Evolutionary conservation across 164 flowering plant species (phyloP).

Genomic region (Aristolochia californica): DNA sequence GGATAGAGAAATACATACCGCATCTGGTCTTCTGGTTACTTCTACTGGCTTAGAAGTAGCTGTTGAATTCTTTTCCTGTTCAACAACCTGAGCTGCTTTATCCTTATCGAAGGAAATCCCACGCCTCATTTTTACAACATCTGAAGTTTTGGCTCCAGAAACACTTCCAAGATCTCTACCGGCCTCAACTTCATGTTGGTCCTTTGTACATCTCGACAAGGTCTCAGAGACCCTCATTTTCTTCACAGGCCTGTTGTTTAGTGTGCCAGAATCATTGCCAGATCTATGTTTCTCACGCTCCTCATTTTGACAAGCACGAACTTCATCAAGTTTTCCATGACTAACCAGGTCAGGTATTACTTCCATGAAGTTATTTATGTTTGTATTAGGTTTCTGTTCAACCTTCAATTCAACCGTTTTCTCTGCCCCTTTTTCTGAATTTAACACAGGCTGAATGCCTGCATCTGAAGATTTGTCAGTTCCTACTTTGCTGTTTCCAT

Average conservation of each 20-base stretch:
- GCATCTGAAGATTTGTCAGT: conserved; percentile 9
- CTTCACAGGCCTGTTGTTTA: conserved; percentile 33
- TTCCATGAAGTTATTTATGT: not conserved
- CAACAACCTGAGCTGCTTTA: not conserved
- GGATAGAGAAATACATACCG: conserved; percentile 18
- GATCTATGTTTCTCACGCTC: conserved; percentile 16
- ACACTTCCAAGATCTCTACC: too few species aligned
- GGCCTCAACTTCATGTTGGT: not conserved
- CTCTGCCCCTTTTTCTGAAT: too few species aligned
- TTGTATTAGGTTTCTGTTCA: too few species aligned
- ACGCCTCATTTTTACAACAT: too few species aligned
- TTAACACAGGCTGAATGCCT: too few species aligned
- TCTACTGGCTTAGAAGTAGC: conserved; percentile 19
- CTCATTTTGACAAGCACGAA: conserved; percentile 8
- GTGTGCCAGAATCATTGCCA: conserved; percentile 11
- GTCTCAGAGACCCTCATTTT: conserved; percentile 25
- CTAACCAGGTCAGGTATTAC: too few species aligned
- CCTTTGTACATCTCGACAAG: conserved; percentile 14
- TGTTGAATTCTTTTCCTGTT: conserved; percentile 6
- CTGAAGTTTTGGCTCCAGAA: too few species aligned
- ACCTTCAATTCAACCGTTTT: too few species aligned
- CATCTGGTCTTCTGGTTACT: conserved; percentile 36
- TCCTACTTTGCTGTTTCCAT: conserved; percentile 11
- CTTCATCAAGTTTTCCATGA: too few species aligned
- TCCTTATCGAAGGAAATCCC: too few species aligned